phyloP scores from a whole-genome alignment of 768 basidiomycete species.

The Rossbeevera mucosa region DNA sequence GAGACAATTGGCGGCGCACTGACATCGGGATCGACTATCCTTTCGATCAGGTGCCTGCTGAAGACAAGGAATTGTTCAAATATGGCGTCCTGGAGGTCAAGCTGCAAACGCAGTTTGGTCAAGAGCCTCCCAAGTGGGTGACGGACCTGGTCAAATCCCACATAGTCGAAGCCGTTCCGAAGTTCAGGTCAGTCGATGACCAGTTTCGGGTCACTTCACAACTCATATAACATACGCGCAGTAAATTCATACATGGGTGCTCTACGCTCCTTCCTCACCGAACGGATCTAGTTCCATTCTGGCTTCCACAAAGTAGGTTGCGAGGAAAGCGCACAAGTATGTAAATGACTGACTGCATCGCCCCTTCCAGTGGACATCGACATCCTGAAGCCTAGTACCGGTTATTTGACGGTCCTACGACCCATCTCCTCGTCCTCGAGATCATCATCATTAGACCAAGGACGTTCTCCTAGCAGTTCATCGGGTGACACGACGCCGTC shows the following conservation, averaged over 20 bases:
- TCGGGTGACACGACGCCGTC: slow-evolving; percentile 43
- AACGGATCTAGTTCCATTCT: slow-evolving; percentile 96
- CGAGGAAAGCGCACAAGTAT: not conserved
- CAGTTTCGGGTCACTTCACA: not conserved
- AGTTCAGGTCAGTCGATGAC: slow-evolving; percentile 67
- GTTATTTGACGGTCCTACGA: slow-evolving; percentile 73
- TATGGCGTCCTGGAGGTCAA: slow-evolving; percentile 98
- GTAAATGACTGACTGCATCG: not conserved
- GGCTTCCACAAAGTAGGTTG: slow-evolving; percentile 86
- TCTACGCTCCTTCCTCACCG: slow-evolving; percentile 87
- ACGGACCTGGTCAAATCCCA: slow-evolving; percentile 93
- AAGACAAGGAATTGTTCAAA: slow-evolving; percentile 93
- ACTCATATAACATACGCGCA: slow-evolving; percentile 27
- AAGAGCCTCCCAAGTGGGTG: slow-evolving; percentile 95
- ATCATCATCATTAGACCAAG: slow-evolving; percentile 40
- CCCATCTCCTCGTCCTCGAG: slow-evolving; percentile 50
- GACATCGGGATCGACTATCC: slow-evolving; percentile 93
- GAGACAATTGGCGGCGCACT: slow-evolving; percentile 89
- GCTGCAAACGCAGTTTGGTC: slow-evolving; percentile 91
- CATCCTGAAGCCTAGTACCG: slow-evolving; percentile 88
- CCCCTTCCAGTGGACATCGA: slow-evolving; percentile 76
- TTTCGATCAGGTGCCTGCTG: slow-evolving; percentile 65
- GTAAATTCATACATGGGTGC: slow-evolving; percentile 96
- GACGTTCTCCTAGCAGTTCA: slow-evolving; percentile 45
- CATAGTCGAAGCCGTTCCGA: slow-evolving; percentile 95